These are phyloP conservation scores for Zymoseptoria ardabiliae DNA, from an alignment of 2,329 filamentous ascomycete genomes.

Conservation along the genomic window DNA sequence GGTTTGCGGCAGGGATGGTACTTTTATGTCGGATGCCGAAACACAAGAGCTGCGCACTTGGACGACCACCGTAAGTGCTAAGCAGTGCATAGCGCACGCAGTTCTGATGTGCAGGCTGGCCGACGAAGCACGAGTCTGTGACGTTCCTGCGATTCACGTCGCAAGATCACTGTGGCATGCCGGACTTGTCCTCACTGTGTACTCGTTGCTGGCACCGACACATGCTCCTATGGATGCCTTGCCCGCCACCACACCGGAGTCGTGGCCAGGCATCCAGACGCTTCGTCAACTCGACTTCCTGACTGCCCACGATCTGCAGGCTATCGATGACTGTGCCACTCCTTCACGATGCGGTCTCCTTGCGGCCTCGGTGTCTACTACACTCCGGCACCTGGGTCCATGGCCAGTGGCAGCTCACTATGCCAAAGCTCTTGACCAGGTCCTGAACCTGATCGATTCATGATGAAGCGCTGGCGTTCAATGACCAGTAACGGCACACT, in stretches of 20 bases:
- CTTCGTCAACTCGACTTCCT: neutral
- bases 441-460: neutral
- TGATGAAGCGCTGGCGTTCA: neutral
- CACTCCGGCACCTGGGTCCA: constrained; percentile 1
- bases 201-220: neutral
- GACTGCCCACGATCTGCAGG: neutral
- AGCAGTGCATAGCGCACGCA: constrained; percentile 1
- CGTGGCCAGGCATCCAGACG: neutral
- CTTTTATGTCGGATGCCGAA: neutral
- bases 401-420: constrained; percentile 1
- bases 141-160: constrained; percentile 1
- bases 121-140: constrained; percentile 1
- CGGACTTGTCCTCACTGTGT: constrained; percentile 1
- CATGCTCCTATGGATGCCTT: neutral
- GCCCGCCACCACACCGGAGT: neutral
- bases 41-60: neutral
- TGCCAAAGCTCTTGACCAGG: constrained; percentile 2
- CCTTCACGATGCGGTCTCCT: neutral
- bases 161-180: constrained; percentile 1
- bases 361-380: neutral
- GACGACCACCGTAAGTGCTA: neutral
- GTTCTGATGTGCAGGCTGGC: neutral
- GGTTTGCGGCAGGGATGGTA: neutral
- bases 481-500: neutral
- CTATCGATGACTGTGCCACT: neutral